phyloP scores from a whole-genome alignment of 208 protist species.

The Trypanosoma avium region DNA sequence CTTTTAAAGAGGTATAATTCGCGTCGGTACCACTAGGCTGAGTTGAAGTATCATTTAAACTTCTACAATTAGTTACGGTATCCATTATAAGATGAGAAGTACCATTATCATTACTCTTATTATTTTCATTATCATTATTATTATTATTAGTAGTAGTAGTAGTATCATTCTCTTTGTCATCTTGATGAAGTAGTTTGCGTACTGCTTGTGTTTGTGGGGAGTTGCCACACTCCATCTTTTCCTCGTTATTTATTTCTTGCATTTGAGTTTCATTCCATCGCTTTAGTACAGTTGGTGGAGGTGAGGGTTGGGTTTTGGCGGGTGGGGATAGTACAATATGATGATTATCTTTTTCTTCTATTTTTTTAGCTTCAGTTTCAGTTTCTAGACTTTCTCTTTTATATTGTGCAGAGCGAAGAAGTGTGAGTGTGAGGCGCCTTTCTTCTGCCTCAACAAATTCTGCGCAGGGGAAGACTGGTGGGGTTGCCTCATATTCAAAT shows the following conservation, averaged over 20 bases:
- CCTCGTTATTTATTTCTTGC: too few relatives aligned
- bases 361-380: too few relatives aligned
- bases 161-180: background rate
- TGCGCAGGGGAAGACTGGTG: slow-evolving; percentile 43
- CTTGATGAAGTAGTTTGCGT: background rate
- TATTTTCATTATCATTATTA: background rate
- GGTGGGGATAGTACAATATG: too few relatives aligned
- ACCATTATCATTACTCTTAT: too few relatives aligned
- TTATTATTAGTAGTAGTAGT: background rate
- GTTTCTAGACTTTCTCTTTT: background rate
- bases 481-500: slow-evolving; percentile 54
- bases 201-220: slow-evolving; percentile 5
- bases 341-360: too few relatives aligned
- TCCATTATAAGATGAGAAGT: too few relatives aligned
- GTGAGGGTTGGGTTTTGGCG: too few relatives aligned
- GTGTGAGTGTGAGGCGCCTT: slow-evolving; percentile 15
- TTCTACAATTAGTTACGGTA: too few relatives aligned
- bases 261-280: background rate
- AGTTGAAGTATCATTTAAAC: slow-evolving; percentile 1
- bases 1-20: too few relatives aligned
- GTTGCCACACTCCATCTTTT: too few relatives aligned
- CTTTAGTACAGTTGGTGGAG: slow-evolving; percentile 17
- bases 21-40: slow-evolving; percentile 6
- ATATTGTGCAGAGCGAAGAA: slow-evolving; percentile 25
- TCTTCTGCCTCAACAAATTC: slow-evolving; percentile 51